phyloP scores from a whole-genome alignment of 257 asterid genomes.

The Nicotiana obtusifolia region DNA sequence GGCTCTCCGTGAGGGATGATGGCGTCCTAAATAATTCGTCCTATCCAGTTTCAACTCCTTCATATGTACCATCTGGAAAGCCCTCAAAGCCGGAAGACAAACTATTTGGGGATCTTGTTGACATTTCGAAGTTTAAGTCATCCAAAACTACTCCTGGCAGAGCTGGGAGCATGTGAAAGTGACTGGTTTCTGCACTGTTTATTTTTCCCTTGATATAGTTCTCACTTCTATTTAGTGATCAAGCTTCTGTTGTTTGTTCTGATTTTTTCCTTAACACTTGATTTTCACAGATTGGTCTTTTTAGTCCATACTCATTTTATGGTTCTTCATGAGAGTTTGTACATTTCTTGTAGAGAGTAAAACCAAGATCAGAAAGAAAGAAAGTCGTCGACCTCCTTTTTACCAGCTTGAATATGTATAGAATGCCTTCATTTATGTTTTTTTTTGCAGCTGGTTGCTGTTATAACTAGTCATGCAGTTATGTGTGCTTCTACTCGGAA shows the following conservation, averaged over 20 bases:
- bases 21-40: constrained; percentile 30
- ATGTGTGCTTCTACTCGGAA: not conserved
- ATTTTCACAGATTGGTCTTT: constrained; percentile 12
- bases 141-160: constrained; percentile 38
- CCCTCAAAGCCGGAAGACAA: constrained; percentile 77
- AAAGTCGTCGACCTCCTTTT: not conserved
- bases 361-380: constrained; percentile 2
- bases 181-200: not conserved
- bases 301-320: constrained; percentile 15
- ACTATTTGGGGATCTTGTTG: constrained; percentile 77
- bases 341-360: constrained; percentile 26
- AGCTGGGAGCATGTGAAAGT: constrained; percentile 43
- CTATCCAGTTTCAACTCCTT: constrained; percentile 34
- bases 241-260: not conserved
- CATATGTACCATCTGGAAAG: constrained; percentile 51
- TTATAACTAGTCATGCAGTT: not conserved
- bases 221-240: not conserved
- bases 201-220: not conserved
- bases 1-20: constrained; percentile 68
- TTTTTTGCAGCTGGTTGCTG: not conserved
- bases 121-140: constrained; percentile 52
- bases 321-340: constrained; percentile 16
- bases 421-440: not conserved
- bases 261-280: constrained; percentile 7
- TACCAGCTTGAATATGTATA: not conserved